A percentile compares a stretch with the other conserved stretches of the same genome.
Evolutionary conservation across 306 rosid species (phyloP).

Genomic region (Astragalus membranaceus): DNA sequence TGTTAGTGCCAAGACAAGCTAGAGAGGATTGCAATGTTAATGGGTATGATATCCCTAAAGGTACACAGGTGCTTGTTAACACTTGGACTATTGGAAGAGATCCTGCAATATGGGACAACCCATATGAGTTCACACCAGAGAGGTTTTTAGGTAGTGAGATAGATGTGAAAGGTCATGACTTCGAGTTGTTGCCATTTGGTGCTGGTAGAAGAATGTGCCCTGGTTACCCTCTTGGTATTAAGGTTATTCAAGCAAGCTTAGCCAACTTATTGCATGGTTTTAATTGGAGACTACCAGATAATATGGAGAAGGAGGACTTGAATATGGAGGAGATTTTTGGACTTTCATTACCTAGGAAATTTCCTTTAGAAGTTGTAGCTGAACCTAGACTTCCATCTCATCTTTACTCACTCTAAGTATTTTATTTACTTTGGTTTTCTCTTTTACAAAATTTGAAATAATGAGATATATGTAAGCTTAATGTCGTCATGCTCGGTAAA

Average conservation of each 20-base stretch:
- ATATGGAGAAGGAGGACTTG: slow-evolving; percentile 43
- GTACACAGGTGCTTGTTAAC: slow-evolving; percentile 37
- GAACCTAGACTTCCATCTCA: slow-evolving; percentile 63
- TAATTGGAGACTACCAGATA: slow-evolving; percentile 49
- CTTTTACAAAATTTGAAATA: neutral
- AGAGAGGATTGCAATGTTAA: too few species aligned
- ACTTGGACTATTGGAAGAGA: slow-evolving; percentile 68
- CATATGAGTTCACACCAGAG: slow-evolving; percentile 54
- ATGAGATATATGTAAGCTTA: neutral
- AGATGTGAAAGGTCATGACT: slow-evolving; percentile 70
- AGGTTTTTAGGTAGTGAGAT: slow-evolving; percentile 50
- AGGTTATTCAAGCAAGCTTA: slow-evolving; percentile 69
- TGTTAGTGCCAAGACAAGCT: too few species aligned
- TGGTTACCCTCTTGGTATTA: too few species aligned
- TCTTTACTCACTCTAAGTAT: neutral
- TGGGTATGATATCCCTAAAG: too few species aligned
- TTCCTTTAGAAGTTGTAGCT: slow-evolving; percentile 33
- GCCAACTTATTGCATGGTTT: slow-evolving; percentile 84
- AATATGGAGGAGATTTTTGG: slow-evolving; percentile 75
- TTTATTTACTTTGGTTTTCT: neutral
- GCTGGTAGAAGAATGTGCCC: too few species aligned
- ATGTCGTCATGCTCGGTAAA: neutral
- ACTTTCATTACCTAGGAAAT: slow-evolving; percentile 53
- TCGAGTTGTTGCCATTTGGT: too few species aligned
- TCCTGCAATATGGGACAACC: slow-evolving; percentile 57